Evolutionary conservation across 176 grass and related monocot genomes (phyloP).

Genomic region (Puya raimondii): DNA sequence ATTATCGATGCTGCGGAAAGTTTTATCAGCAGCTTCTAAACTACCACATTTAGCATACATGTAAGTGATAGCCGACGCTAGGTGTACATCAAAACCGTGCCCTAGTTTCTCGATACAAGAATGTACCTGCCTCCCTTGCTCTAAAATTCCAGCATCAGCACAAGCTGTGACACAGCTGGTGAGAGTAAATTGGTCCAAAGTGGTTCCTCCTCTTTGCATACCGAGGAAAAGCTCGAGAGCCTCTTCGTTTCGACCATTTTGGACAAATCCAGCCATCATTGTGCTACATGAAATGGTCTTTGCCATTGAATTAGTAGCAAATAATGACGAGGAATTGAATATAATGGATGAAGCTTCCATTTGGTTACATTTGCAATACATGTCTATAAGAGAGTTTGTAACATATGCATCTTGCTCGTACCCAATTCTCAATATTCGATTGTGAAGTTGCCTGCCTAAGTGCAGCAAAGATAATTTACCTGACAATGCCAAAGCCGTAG

Average conservation of each 20-base stretch:
- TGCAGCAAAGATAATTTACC: slow-evolving; percentile 33
- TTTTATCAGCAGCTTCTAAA: slow-evolving; percentile 32
- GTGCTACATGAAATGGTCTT: slow-evolving; percentile 44
- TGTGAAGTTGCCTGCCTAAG: slow-evolving; percentile 53
- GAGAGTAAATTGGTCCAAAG: slow-evolving; percentile 37
- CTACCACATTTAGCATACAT: slow-evolving; percentile 51
- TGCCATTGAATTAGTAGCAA: slow-evolving; percentile 1
- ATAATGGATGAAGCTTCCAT: slow-evolving; percentile 27
- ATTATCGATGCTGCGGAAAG: slow-evolving; percentile 15
- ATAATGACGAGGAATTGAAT: slow-evolving; percentile 25
- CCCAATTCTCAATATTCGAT: slow-evolving; percentile 22
- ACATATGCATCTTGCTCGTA: slow-evolving; percentile 32
- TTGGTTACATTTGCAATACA: slow-evolving; percentile 60
- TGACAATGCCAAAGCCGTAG: slow-evolving; percentile 36
- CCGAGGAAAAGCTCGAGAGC: slow-evolving; percentile 30
- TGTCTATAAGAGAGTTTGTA: slow-evolving; percentile 51
- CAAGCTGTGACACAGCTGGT: slow-evolving; percentile 46
- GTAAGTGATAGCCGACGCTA: slow-evolving; percentile 33
- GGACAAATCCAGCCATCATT: slow-evolving; percentile 40
- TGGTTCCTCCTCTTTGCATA: slow-evolving; percentile 34
- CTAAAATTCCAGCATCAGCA: slow-evolving; percentile 46
- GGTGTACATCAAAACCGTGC: slow-evolving; percentile 23
- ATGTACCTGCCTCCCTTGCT: slow-evolving; percentile 42
- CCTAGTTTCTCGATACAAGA: slow-evolving; percentile 31
- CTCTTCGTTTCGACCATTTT: slow-evolving; percentile 51